Base-by-base conservation (phyloP, 768 basidiomycete genomes). In the Panaeolus papilionaceus region DNA sequence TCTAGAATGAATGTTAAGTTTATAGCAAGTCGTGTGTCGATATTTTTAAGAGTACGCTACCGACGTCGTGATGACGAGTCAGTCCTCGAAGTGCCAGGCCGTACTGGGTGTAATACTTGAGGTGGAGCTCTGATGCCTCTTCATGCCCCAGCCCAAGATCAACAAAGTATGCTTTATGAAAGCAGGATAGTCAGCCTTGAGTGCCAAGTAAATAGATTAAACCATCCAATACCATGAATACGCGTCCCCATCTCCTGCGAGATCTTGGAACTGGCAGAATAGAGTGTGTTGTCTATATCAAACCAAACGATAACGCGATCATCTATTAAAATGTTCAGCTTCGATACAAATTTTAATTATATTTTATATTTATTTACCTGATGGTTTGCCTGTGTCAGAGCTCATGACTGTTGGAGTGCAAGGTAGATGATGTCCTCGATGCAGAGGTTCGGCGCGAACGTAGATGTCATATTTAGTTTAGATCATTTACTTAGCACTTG, bases 251-350 rank as follows among this genome's bases (percentile, higher is more conserved):
- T 95, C 18, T 86, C 89, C 69, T 92, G 87, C 4, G 90, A 88
- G 64, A 95, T 92, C 76, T 84, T 88, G 20, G 88, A 82, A 71
- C 85, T 89, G 0, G 92, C 87, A 8, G 93, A 92, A 76, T 95
- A 96, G 16, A 96, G 83, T 2, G 93, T 94, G 72, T 96, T 95
- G 78, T 95, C 94, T 67, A 95, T 93, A 74, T 95, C 94, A 68
- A 95, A 88, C 86, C 89, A 95, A 63, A 93, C 83, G 62, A 94
- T 78, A 68, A 77, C 77, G 14, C 89, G 86, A 44, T 86, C 83
- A 81, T 92, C 91, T 70, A 16, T 1, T 58, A 16, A 18, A 33
- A 28, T 16, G 8, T 9, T 58, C 26, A 58, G 54, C 28, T 51
- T 14, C 47, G 12, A 23, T 26, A 51, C 6, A 20, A 12, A 28